Base-by-base conservation (phyloP, 768 basidiomycete genomes). In the Termitomyces eurrhizus region DNA sequence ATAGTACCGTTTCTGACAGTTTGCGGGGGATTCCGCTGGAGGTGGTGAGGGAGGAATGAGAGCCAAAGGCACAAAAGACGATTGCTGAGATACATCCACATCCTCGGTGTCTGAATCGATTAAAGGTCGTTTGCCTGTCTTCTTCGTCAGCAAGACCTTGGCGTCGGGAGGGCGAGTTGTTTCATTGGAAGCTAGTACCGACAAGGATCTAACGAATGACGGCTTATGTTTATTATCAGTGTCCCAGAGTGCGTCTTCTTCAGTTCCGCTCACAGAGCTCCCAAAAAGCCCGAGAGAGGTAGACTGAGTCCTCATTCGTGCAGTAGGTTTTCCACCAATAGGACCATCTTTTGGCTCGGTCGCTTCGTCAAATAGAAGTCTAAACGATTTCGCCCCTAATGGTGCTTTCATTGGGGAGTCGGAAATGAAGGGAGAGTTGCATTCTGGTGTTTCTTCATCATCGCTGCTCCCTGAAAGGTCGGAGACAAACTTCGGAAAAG, bases 41-140 rank as follows among this genome's bases (percentile, higher is more conserved):
- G 87, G 85, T n/a, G 89, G 89, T 18, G 90, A 89, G 18, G 89
- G 88, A 7, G 88, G 87, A 56, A 90, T 69, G 52, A 89, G 79
- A 32, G 70, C 66, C 7, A 74, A 72, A 52, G 67, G 68, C 52
- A 56, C 51, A n/a, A 46, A 41, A 39, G 61, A 29, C 14, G 50
- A 21, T 24, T 56, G 57, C n/a, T 57, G 53, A 51, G 52, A 33
- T 42, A 18, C 37, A 44, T 68, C 69, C 46, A 61, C 62, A 18
- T 64, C 66, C 41, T 72, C 74, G 33, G 62, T 56, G 35, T 73
- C 73, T 44, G 70, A 66, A 35, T 73, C 75, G 16, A 77, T 73
- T 35, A 80, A 64, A 36, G 77, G 48, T 61, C 80, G 81, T 70
- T 85, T 86, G 39, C 59, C 59, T n/a, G 79, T 74, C 56, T 55